Evolutionary conservation across 148 eudicot species (phyloP), one percentile per base, ranked within the genome.

Genomic region (Limonium bicolor): DNA sequence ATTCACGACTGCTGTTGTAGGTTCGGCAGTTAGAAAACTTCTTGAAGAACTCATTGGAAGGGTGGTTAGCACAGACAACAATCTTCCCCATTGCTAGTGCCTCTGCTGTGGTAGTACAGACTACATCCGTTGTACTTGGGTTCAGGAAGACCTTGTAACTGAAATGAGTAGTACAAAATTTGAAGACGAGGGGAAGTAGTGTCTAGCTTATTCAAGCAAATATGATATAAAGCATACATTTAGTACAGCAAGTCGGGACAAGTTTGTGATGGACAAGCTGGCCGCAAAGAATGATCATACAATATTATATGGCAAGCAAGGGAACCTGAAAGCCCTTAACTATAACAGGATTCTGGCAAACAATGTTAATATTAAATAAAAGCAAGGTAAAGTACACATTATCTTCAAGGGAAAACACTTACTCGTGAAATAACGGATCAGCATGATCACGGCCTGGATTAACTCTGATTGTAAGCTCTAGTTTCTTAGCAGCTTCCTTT

Each of bases 41-140:
- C 61, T 73, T 80, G 73, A 90, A 90, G 76, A 90, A 90, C 20
- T 90, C 88, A 20, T 90, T 90, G 25, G 99, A 90, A 31, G 93
- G 85, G 47, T 90, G 99, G 55, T 80, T 64, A 20, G 99, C 93
- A 19, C 99, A 84, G 0, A 90, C 75, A 4, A 90, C 95, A 32
- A 80, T 77, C 60, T 90, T 90, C 33, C 99, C 99, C 99, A 84
- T 90, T 7, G 94, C 95, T 53, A 90, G 48, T 37, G 99, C 99
- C 69, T 90, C 99, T n/a, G 99, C 99, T 40, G 95, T 66, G 40
- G 99, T 84, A 1, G 99, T 90, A 57, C 99, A 90, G 50, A 90
- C 87, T 28, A 90, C 99, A 36, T 90, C 99, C 0, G 99, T 84
- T 25, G 99, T 90, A 78, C 99, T 90, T 48, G 99, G 96, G 41